These are phyloP conservation scores for Thelephora terrestris DNA, from an alignment of 1,284 basidiomycete genomes.

Conservation along the genomic window DNA sequence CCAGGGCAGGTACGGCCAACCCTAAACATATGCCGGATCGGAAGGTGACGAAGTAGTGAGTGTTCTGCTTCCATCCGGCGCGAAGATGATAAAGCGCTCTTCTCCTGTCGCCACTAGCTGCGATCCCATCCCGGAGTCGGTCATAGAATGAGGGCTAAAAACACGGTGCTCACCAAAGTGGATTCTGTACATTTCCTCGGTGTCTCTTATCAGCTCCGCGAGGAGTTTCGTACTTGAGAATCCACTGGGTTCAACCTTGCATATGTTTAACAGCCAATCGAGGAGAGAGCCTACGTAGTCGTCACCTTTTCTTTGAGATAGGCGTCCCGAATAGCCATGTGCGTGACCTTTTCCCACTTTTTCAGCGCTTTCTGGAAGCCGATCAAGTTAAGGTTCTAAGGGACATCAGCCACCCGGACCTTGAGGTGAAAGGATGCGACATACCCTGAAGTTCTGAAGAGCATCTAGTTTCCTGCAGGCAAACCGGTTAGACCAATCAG, in stretches of 20 bases:
- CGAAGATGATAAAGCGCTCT: slow-evolving; percentile 65
- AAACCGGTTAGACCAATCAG: neutral
- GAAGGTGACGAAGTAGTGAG: slow-evolving; percentile 72
- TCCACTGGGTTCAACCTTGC: slow-evolving; percentile 50
- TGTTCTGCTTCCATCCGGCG: slow-evolving; percentile 40
- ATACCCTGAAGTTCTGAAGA: slow-evolving; percentile 78
- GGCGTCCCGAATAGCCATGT: neutral
- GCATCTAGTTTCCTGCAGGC: slow-evolving; percentile 58
- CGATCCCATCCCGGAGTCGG: neutral
- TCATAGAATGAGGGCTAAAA: neutral
- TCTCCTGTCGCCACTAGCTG: slow-evolving; percentile 80
- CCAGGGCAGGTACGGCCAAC: slow-evolving; percentile 65
- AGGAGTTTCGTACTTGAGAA: slow-evolving; percentile 57
- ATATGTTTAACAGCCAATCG: slow-evolving; percentile 1
- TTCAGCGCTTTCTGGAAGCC: slow-evolving; percentile 90
- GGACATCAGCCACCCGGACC: neutral
- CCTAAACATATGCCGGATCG: slow-evolving; percentile 73
- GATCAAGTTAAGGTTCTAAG: slow-evolving; percentile 75
- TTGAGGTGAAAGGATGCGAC: slow-evolving; percentile 17
- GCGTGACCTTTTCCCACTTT: slow-evolving; percentile 85
- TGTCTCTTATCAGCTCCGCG: slow-evolving; percentile 58
- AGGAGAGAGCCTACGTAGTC: neutral
- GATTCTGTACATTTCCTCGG: slow-evolving; percentile 63
- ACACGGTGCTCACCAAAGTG: slow-evolving; percentile 53
- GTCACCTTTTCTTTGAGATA: slow-evolving; percentile 64